phyloP scores from a whole-genome alignment of 495 filamentous ascomycete species.

The Hamigera avellanea region DNA sequence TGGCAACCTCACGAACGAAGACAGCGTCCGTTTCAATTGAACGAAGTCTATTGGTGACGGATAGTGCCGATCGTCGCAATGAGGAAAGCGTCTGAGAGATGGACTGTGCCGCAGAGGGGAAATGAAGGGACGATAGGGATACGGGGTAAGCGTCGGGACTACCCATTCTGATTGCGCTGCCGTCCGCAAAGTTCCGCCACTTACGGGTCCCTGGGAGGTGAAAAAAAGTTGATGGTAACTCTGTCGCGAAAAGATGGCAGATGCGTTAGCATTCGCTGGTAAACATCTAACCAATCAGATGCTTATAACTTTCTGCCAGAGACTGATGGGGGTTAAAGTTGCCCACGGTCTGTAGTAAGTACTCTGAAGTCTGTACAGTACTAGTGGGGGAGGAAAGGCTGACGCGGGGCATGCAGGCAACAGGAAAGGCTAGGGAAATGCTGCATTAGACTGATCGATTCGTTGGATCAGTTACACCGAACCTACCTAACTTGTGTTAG shows the following conservation, averaged over 20 bases:
- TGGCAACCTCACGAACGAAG: slow-evolving; percentile 49
- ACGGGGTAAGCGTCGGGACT: slow-evolving; percentile 18
- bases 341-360: too few species aligned
- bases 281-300: background rate
- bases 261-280: background rate
- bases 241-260: background rate
- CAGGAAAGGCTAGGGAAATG: too few species aligned
- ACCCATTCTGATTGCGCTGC: slow-evolving; percentile 7
- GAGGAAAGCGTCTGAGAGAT: slow-evolving; percentile 36
- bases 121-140: slow-evolving; percentile 30
- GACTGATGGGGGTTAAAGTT: too few species aligned
- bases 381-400: too few species aligned
- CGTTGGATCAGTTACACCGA: too few species aligned
- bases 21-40: slow-evolving; percentile 58
- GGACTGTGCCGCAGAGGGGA: slow-evolving; percentile 29
- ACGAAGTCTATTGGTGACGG: slow-evolving; percentile 64
- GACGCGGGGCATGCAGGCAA: too few species aligned
- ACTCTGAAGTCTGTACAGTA: too few species aligned
- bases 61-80: slow-evolving; percentile 63
- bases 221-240: background rate
- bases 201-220: background rate
- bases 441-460: too few species aligned
- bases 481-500: too few species aligned
- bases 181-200: background rate
- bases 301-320: background rate